A percentile compares a stretch with the other conserved stretches of the same genome.
Conservation (phyloP, 805 yeast species). For the Phaffomyces opuntiae region DNA sequence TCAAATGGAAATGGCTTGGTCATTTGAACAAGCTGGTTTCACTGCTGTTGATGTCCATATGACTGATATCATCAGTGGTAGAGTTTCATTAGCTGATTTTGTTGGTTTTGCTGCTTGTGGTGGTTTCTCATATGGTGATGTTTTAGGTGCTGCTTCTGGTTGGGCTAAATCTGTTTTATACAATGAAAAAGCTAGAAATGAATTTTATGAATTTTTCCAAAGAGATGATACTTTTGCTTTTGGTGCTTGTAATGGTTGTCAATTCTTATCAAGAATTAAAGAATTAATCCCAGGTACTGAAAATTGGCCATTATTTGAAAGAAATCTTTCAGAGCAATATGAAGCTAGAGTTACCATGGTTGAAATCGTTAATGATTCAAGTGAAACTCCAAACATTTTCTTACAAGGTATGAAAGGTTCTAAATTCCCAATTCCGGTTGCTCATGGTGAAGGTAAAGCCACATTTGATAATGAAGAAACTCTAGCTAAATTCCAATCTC, state of each 20-base stretch:
- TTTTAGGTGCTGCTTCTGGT: conserved; percentile 96
- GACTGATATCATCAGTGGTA: conserved; percentile 81
- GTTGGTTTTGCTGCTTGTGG: conserved; percentile 98
- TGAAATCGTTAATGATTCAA: conserved; percentile 53
- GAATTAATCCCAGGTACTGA: conserved; percentile 88
- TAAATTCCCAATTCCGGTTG: conserved; percentile 90
- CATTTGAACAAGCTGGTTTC: conserved; percentile 92
- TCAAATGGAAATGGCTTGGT: conserved; percentile 97
- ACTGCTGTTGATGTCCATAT: conserved; percentile 92
- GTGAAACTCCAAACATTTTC: conserved; percentile 51
- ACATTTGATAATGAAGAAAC: conserved; percentile 45
- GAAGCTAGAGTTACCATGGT: conserved; percentile 93
- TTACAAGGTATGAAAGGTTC: conserved; percentile 91
- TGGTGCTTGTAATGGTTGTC: conserved; percentile 99
- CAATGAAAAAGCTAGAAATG: conserved; percentile 67
- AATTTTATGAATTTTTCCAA: conserved; percentile 76
- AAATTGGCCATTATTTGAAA: conserved; percentile 93
- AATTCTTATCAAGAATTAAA: conserved; percentile 82
- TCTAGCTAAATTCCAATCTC: conserved; percentile 40
- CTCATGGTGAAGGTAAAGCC: conserved; percentile 98
- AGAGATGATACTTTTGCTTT: conserved; percentile 91
- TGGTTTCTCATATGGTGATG: conserved; percentile 98
- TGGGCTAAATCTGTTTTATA: conserved; percentile 97
- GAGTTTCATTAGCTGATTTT: conserved; percentile 66
- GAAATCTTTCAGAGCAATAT: conserved; percentile 87